phyloP scores from a whole-genome alignment of 305 asterid species.

The Fraxinus velutina region DNA sequence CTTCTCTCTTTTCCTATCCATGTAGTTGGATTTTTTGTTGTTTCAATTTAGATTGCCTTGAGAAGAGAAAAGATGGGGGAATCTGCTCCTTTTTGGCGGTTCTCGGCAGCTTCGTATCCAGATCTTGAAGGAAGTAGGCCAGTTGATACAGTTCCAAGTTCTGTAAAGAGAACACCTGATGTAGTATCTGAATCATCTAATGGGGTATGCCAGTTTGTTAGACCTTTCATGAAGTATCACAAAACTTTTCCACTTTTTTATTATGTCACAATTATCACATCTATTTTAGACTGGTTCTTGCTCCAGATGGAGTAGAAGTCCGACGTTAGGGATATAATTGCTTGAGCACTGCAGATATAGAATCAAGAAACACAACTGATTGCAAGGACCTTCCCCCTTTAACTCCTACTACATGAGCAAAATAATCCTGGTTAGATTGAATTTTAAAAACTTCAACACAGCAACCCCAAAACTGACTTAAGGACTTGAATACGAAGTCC shows the following conservation, averaged over 20 bases:
- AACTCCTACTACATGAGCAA: not conserved
- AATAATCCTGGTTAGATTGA: not conserved
- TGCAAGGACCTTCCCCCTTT: not conserved
- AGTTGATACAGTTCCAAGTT: slow-evolving; percentile 38
- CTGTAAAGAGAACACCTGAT: slow-evolving; percentile 31
- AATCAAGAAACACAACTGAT: not conserved
- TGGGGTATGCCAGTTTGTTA: slow-evolving; percentile 49
- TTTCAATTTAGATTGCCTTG: slow-evolving; percentile 69
- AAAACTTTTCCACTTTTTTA: not conserved
- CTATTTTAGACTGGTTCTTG: not conserved
- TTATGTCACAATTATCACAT: not conserved
- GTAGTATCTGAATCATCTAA: slow-evolving; percentile 50
- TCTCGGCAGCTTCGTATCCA: slow-evolving; percentile 97
- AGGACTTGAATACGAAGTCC: not conserved
- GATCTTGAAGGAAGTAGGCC: slow-evolving; percentile 70
- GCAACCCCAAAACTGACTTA: not conserved
- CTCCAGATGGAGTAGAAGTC: not conserved
- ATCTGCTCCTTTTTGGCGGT: slow-evolving; percentile 97
- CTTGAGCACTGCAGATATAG: not conserved
- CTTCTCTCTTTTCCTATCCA: not conserved
- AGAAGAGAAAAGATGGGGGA: slow-evolving; percentile 97
- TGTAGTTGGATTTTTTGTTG: slow-evolving; percentile 21
- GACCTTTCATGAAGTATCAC: slow-evolving; percentile 8
- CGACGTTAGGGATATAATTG: not conserved
- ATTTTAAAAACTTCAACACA: not conserved